Base-by-base conservation (phyloP, 2,329 filamentous ascomycete genomes). In the Zasmidium cellare region DNA sequence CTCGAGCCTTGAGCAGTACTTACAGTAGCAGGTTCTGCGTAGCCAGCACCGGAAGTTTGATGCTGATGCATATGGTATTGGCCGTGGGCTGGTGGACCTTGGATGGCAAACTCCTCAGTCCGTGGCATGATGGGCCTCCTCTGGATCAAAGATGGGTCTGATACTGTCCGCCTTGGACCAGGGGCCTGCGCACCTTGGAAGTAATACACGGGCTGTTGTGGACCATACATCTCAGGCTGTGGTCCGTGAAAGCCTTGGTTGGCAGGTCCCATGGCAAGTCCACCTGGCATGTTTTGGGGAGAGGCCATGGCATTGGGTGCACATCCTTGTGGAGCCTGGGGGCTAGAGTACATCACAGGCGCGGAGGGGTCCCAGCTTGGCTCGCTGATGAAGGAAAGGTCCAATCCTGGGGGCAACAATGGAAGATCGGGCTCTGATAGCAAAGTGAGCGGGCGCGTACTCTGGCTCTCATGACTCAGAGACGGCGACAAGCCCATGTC, bases 401-500 rank as follows among this genome's bases (percentile, higher is more conserved):
- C 67, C 66, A 69, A 65, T 53, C 62, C 61, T 51, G 67, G 63
- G 24, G 69, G 69, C 59, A 69, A 54, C 44, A 65, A 51, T 22
- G 58, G 53, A 35, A 66, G 38, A 41, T 70, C 69, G 56, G 65
- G 59, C 55, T 71, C 69, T 24, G 69, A 65, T 35, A 69, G 57
- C 25, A 66, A 63, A 47, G 64, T 60, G 11, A 71, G 65, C 59
- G 63, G 67, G 55, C 67, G 69, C 63, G 67, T 64, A 60, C 62
- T 71, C 63, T 70, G 68, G 70, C 70, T 72, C 61, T 68, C 66
- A 61, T 71, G 62, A 65, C 70, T 72, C 67, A 71, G 65, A 60
- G 65, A 69, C 58, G 70, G 70, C 65, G 70, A 72, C 68, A 70
- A 63, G 54, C 67, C 69, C 60, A 60, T 53, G 47, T 68, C 69